phyloP scores from a whole-genome alignment of 768 basidiomycete genomes.

The Tylopilus felleus region DNA sequence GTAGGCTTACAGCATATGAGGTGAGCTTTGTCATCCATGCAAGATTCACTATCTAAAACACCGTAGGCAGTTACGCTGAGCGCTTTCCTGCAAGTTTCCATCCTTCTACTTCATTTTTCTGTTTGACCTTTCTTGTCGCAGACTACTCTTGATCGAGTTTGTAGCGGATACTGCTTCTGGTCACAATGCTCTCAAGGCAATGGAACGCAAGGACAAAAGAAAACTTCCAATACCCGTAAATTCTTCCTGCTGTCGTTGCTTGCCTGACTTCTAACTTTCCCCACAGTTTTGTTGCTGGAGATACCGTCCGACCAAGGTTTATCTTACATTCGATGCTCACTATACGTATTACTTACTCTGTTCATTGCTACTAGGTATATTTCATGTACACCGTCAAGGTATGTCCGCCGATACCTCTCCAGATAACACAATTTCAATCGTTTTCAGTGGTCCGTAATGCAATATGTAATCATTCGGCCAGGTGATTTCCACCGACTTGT shows the following conservation, averaged over 20 bases:
- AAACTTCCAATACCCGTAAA: conserved; percentile 63
- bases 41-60: conserved; percentile 13
- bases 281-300: conserved; percentile 75
- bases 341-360: conserved; percentile 2
- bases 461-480: conserved; percentile 79
- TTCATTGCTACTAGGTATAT: conserved; percentile 50
- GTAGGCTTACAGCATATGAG: conserved; percentile 55
- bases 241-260: conserved; percentile 8
- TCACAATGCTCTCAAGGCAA: conserved; percentile 61
- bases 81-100: conserved; percentile 70
- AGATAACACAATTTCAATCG: not conserved
- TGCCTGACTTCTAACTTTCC: not conserved
- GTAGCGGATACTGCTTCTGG: conserved; percentile 68
- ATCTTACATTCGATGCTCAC: not conserved
- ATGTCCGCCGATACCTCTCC: conserved; percentile 1
- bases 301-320: conserved; percentile 76
- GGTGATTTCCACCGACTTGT: conserved; percentile 22
- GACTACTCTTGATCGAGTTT: conserved; percentile 79
- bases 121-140: conserved; percentile 25
- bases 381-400: conserved; percentile 90
- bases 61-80: conserved; percentile 73
- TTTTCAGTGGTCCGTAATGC: conserved; percentile 76
- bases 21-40: conserved; percentile 34
- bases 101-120: not conserved
- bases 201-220: conserved; percentile 77